Conservation (phyloP, 2,329 filamentous ascomycete genomes). For the Neocucurbitaria cava region DNA sequence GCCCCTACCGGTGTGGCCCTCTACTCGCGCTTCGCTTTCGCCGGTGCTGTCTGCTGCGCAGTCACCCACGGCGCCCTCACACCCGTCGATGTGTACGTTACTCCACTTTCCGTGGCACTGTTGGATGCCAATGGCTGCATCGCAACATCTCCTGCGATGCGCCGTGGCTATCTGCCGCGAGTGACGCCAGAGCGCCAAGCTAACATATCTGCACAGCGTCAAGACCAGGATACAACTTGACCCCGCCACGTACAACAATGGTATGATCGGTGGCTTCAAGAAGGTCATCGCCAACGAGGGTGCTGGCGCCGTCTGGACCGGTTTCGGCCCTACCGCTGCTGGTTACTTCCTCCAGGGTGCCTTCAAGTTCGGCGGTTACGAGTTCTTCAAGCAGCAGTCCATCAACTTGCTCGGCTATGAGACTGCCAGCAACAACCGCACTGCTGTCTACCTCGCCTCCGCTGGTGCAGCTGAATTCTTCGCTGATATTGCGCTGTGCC, state of each 20-base stretch:
- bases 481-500: constrained; percentile 83
- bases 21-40: constrained; percentile 96
- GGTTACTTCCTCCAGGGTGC: constrained; percentile 95
- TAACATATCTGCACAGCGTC: constrained; percentile 66
- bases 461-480: constrained; percentile 69
- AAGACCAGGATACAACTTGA: constrained; percentile 97
- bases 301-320: constrained; percentile 83
- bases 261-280: constrained; percentile 84
- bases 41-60: constrained; percentile 97
- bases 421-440: constrained; percentile 76
- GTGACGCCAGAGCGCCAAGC: constrained; percentile 31
- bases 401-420: constrained; percentile 78
- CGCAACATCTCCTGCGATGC: constrained; percentile 13
- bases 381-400: constrained; percentile 93
- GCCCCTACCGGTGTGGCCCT: constrained; percentile 72
- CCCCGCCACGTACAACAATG: constrained; percentile 85
- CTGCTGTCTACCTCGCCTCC: constrained; percentile 78
- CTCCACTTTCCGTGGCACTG: constrained; percentile 6
- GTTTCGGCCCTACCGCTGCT: constrained; percentile 82
- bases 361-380: constrained; percentile 94
- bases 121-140: constrained; percentile 37
- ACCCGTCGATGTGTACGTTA: constrained; percentile 97
- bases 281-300: constrained; percentile 82
- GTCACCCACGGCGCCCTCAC: constrained; percentile 97
- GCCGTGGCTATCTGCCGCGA: constrained; percentile 13